These are phyloP conservation scores for Aspergillus sclerotiicarbonarius DNA, from an alignment of 495 filamentous ascomycete genomes.

Conservation along the genomic window DNA sequence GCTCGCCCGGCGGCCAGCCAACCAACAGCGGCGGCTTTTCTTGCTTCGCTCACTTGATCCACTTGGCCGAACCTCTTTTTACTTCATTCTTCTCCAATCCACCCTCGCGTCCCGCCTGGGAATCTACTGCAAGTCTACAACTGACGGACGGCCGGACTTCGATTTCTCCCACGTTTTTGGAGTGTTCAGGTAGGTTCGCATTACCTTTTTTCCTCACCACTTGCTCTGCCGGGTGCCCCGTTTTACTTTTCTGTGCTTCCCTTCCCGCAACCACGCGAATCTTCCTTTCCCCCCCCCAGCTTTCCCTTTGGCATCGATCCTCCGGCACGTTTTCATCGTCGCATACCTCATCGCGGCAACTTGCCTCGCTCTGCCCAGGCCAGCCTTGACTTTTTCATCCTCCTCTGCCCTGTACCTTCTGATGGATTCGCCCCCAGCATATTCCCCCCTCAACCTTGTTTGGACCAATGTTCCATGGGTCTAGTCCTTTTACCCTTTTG, in stretches of 20 bases:
- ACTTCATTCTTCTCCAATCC: slow-evolving; percentile 7
- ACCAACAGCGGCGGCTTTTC: slow-evolving; percentile 6
- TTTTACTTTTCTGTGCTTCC: not conserved
- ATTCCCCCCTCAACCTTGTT: not conserved
- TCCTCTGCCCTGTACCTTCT: not conserved
- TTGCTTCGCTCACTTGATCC: slow-evolving; percentile 11
- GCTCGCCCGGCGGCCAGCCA: not conserved
- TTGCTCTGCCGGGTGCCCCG: not conserved
- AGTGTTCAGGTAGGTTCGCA: not conserved
- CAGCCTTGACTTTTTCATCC: not conserved
- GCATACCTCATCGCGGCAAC: not conserved
- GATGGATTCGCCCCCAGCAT: not conserved
- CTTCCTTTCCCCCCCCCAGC: no score
- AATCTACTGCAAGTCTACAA: no score
- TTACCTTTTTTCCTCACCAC: not conserved
- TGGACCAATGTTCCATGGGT: not conserved
- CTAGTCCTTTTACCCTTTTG: not conserved
- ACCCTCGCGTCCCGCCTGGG: not conserved
- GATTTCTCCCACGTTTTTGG: not conserved
- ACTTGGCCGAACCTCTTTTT: slow-evolving; percentile 19
- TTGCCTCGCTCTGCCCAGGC: not conserved
- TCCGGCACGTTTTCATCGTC: not conserved
- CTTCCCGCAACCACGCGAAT: not conserved
- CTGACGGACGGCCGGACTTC: not conserved
- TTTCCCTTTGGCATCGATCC: not conserved